These are phyloP conservation scores for Microbotryum intermedium DNA, from an alignment of 1,284 basidiomycete species.

Conservation along the genomic window DNA sequence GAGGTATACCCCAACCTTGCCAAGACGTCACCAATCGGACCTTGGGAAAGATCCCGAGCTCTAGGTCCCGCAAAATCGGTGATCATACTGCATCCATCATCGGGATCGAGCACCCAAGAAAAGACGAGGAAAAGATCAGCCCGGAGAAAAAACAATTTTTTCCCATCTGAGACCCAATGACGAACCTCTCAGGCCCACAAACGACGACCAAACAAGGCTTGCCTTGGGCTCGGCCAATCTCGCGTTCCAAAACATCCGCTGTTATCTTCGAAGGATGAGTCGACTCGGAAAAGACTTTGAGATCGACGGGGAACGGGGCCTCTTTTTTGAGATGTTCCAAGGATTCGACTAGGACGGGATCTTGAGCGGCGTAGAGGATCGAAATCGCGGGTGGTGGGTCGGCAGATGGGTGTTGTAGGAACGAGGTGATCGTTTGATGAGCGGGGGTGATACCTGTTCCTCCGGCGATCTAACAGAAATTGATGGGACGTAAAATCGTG, in stretches of 20 bases:
- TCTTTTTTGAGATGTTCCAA: slow-evolving; percentile 49
- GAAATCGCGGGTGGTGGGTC: slow-evolving; percentile 43
- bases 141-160: background rate
- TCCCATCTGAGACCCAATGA: too few species aligned
- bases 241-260: slow-evolving; percentile 39
- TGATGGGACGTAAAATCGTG: too few species aligned
- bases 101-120: too few species aligned
- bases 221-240: slow-evolving; percentile 36
- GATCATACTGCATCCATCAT: slow-evolving; percentile 53
- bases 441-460: slow-evolving; percentile 76
- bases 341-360: slow-evolving; percentile 49
- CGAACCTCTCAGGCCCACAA: slow-evolving; percentile 61
- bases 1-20: slow-evolving; percentile 54
- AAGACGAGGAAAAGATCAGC: slow-evolving; percentile 5
- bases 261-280: background rate
- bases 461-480: slow-evolving; percentile 57
- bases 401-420: slow-evolving; percentile 1
- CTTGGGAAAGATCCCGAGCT: slow-evolving; percentile 64
- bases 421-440: slow-evolving; percentile 45
- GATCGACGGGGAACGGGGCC: slow-evolving; percentile 54
- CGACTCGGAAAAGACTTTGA: slow-evolving; percentile 30
- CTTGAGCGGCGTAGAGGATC: slow-evolving; percentile 57
- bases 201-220: slow-evolving; percentile 38
- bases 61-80: slow-evolving; percentile 62
- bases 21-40: slow-evolving; percentile 58